These are phyloP conservation scores for Coniosporium uncinatum DNA, from an alignment of 2,329 filamentous ascomycete species.

Conservation along the genomic window DNA sequence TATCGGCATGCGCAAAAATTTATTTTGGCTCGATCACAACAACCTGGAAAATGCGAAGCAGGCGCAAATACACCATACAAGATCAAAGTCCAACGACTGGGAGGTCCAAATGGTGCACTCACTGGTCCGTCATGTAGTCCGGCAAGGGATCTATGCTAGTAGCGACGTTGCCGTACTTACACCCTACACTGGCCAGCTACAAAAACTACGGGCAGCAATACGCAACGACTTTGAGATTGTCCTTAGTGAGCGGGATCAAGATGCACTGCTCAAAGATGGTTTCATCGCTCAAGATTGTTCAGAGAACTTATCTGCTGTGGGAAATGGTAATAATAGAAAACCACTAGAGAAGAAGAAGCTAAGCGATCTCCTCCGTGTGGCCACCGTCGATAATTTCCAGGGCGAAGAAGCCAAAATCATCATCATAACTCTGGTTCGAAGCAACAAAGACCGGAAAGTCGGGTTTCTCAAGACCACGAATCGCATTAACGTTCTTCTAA, in stretches of 20 bases:
- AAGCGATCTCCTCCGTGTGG: constrained; percentile 35
- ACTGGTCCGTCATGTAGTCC: constrained; percentile 58
- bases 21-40: constrained; percentile 60
- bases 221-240: constrained; percentile 50
- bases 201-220: constrained; percentile 42
- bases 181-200: constrained; percentile 54
- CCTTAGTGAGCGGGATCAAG: constrained; percentile 56
- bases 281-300: constrained; percentile 6
- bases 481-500: constrained; percentile 64
- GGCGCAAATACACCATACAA: constrained; percentile 8
- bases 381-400: constrained; percentile 73
- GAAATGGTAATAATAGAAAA: neutral
- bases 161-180: constrained; percentile 68
- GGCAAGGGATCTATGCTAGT: constrained; percentile 54
- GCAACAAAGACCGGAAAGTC: constrained; percentile 50
- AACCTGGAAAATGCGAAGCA: constrained; percentile 34
- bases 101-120: constrained; percentile 60
- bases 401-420: constrained; percentile 71
- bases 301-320: neutral
- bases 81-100: constrained; percentile 43
- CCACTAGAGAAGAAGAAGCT: constrained; percentile 7
- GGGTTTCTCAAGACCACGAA: constrained; percentile 65
- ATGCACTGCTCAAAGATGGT: constrained; percentile 36
- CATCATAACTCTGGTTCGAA: constrained; percentile 64
- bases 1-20: constrained; percentile 42